Evolutionary conservation across 2,329 filamentous ascomycete genomes (phyloP), one percentile per base, ranked within the genome.

Genomic region (Ophiostoma sp.): DNA sequence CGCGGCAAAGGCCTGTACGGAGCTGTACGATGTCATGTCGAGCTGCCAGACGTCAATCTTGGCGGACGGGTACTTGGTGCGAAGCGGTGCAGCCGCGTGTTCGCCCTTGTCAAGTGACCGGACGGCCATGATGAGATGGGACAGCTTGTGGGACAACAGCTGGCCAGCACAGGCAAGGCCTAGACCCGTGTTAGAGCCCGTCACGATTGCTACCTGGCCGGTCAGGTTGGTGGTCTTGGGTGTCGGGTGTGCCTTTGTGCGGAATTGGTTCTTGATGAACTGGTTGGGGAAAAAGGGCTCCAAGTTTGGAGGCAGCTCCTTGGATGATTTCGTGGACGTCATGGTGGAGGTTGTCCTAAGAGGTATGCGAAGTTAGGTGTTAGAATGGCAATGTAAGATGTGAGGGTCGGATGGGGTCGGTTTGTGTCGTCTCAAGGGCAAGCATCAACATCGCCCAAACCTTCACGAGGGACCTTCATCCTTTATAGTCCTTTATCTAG

Each of bases 221-320:
- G 55, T 57, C 25, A 57, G 45, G 52, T 55, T n/a, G 9, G 70
- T 66, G 25, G 8, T 8, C 28, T 22, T 28, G 0, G 63, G 52
- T 6, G 70, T 64, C 28, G 31, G 50, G 17, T 70, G 52, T 1
- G 63, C 36, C 45, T 72, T 74, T 17, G 70, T 57, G 45, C 52
- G 45, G 61, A 74, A 74, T 70, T 74, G 73, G 73, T 74, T 74
- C 52, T 45, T 42, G 22, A 69, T 55, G 70, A 72, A 74, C 25
- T 69, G 61, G 39, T 64, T 70, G 19, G 52, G 63, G 52, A 72
- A 74, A 64, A 70, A 72, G 9, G 59, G 63, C 45, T 42, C 63
- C 28, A 57, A 66, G 7, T 45, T 64, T 3, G 73, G 73, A 31
- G 39, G 45, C 15, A 72, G 55, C 12, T 74, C 73, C 28, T 74